Evolutionary conservation across 2,329 filamentous ascomycete species (phyloP), one percentile per base, ranked within the genome.

Genomic region (Trichoderma simmonsii): DNA sequence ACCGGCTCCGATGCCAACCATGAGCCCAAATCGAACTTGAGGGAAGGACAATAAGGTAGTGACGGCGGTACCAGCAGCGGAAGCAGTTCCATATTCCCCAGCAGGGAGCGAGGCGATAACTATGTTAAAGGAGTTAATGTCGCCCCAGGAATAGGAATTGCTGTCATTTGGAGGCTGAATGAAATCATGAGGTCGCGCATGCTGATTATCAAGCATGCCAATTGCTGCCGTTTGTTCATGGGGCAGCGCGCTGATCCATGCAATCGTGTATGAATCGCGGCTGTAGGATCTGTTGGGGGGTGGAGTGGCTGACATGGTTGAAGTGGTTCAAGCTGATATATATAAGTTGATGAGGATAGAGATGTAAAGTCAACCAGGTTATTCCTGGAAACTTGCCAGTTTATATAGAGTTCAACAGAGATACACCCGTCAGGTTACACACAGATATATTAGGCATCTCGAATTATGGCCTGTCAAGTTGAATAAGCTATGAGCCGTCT

Each of bases 181-280:
- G 9, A 72, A 65, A 43, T 69, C 24, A 18, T 15, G 12, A 57
- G 54, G 54, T 3, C 54, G 54, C 57, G 4, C 24, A 63, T 81
- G 75, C 24, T 73, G 61, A n/a, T 76, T 71, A 65, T 82, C 79
- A 1, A 82, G 76, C 75, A 80, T 76, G 14, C 71, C 75, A 67
- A 74, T 72, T 4, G 77, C 76, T 1, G 78, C 80, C 7, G 78
- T 74, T 43, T 78, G 75, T 72, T 82, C 80, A 62, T 75, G 51
- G 1, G 75, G 74, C 8, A 82, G 73, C 1, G 79, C 79, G 71
- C 78, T 78, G 8, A 81, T 71, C 79, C 79, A 82, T 62, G 30
- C 60, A 39, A 63, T 63, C 4, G 60, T 57, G 26, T 57, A 57
- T 28, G 24, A 57, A 28, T 57, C 28, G 54, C 24, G 24, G 54